Evolutionary conservation across 441 rosid species (phyloP).

Genomic region (Erodium trifolium): DNA sequence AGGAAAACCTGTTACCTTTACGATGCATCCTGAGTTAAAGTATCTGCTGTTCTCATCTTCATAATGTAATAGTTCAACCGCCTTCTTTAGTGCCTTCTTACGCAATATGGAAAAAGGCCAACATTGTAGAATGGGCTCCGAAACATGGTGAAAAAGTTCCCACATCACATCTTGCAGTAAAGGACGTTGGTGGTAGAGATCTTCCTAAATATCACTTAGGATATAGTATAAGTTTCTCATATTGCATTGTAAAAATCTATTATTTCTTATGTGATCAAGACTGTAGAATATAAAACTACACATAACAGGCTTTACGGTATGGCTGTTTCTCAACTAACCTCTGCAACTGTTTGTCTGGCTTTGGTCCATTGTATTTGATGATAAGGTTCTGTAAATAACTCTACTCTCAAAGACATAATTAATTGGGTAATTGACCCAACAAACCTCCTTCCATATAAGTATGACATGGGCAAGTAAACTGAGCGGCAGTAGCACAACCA

Average conservation of each 20-base stretch:
- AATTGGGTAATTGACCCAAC: slow-evolving; percentile 59
- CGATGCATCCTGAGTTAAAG: neutral
- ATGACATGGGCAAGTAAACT: slow-evolving; percentile 47
- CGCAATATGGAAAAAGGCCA: slow-evolving; percentile 88
- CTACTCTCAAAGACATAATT: slow-evolving; percentile 55
- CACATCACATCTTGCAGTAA: slow-evolving; percentile 52
- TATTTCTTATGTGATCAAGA: no score
- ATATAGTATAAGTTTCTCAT: no score
- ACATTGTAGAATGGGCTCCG: slow-evolving; percentile 52
- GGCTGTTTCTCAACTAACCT: no score
- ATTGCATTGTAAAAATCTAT: no score
- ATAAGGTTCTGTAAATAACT: slow-evolving; percentile 54
- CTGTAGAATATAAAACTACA: no score
- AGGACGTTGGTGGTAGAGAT: slow-evolving; percentile 53
- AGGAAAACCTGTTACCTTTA: neutral
- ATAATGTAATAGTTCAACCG: slow-evolving; percentile 71
- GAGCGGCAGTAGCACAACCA: slow-evolving; percentile 85
- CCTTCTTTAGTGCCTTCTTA: slow-evolving; percentile 56
- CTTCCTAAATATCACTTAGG: slow-evolving; percentile 36
- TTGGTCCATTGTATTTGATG: slow-evolving; percentile 56
- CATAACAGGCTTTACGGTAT: no score
- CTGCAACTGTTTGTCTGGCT: slow-evolving; percentile 62
- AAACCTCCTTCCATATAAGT: slow-evolving; percentile 7
- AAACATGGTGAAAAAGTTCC: slow-evolving; percentile 39
- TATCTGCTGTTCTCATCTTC: slow-evolving; percentile 89